Evolutionary conservation across 257 asterid genomes (phyloP).

Genomic region (Avicennia marina): DNA sequence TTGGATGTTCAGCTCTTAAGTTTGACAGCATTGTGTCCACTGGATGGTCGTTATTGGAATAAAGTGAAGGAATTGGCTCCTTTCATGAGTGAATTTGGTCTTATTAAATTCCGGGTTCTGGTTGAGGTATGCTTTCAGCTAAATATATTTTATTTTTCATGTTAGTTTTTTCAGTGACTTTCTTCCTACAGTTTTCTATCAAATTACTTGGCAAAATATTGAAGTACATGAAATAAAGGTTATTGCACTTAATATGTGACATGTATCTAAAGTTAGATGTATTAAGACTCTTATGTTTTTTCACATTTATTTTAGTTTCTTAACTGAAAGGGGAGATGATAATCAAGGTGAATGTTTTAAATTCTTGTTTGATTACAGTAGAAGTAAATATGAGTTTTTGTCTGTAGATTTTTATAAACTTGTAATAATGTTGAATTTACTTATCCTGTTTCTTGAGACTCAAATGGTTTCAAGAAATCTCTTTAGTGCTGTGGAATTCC

Average conservation of each 20-base stretch:
- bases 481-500: no score
- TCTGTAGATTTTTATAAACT: no score
- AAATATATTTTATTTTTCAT: neutral
- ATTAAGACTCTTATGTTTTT: neutral
- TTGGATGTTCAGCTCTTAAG: constrained; percentile 42
- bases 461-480: no score
- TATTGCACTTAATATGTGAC: neutral
- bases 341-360: no score
- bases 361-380: no score
- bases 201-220: neutral
- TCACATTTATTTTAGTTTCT: neutral
- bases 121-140: constrained; percentile 60
- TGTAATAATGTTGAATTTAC: no score
- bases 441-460: no score
- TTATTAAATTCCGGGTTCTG: constrained; percentile 67
- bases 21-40: constrained; percentile 64
- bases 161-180: neutral
- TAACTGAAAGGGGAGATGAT: neutral
- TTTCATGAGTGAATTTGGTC: constrained; percentile 78
- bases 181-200: neutral
- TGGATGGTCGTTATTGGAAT: constrained; percentile 92
- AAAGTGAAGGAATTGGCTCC: constrained; percentile 85
- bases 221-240: neutral
- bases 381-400: no score
- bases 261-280: neutral